Base-by-base conservation (phyloP, 176 grass and related monocot genomes). In the barley (Hordeum vulgare) region DNA sequence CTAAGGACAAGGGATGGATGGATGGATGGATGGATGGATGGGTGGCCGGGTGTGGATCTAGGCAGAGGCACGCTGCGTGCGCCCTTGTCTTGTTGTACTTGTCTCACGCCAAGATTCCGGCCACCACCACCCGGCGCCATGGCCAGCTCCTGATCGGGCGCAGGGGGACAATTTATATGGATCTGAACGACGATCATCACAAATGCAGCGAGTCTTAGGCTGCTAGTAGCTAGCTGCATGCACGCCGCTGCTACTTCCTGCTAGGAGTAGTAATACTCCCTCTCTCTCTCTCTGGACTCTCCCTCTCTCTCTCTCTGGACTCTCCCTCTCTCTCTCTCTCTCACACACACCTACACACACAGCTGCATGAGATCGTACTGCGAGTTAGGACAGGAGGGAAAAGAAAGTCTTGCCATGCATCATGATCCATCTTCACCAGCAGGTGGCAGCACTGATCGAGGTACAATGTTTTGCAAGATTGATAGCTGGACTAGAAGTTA, bases 151-250 rank as follows among this genome's bases (percentile, higher is more conserved):
- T 85, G 77, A 85, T 76, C n/a, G 70, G 39, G 28, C 6, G 71
- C 61, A 85, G 88, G 84, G 88, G 80, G 74, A 79, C 88, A 90
- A 90, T 90, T 90, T 49, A 86, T 86, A 84, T 87, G 84, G 89
- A 87, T 75, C 89, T 80, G 88, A 17, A 69, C 53, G 6, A 82
- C 65, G 33, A 77, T 85, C 71, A 72, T 81, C 40, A 73, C 73
- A 40, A 40, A 57, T 27, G 47, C 34, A 72, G 65, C 71, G 62
- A 27, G 27, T 34, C 33, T 41, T 74, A 31, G 24, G 26, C 59
- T 49, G 68, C 56, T 73, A 37, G 29, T 73, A 37, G 29, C 79
- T 18, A 18, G 18, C 25, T 39, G 6, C 6, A 2, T 51, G 47
- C 47, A 51, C 47, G 27, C 58, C 39, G 62, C 64, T 49, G 74